Conservation (phyloP, 192 early-diverging fungal species). For the Mortierella hygrophila region DNA sequence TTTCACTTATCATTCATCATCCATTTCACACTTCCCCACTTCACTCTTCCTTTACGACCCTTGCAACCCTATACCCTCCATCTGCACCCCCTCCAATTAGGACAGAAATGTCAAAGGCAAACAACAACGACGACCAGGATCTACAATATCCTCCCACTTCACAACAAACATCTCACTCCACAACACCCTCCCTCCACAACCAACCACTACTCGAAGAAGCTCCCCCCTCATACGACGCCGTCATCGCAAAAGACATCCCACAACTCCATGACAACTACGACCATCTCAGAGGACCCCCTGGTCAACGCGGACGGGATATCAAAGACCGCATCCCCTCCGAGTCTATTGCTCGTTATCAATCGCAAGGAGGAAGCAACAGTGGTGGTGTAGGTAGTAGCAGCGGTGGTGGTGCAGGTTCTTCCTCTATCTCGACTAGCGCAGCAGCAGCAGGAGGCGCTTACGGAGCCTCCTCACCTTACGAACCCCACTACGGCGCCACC, state of each 20-base stretch:
- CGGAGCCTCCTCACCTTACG: neutral
- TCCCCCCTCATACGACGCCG: conserved; percentile 46
- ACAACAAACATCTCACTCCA: neutral
- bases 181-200: neutral
- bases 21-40: neutral
- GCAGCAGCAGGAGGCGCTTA: neutral
- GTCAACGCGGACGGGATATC: conserved; percentile 25
- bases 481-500: conserved; percentile 10
- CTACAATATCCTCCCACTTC: neutral
- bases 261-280: conserved; percentile 50
- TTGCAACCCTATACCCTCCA: neutral
- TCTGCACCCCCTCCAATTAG: neutral
- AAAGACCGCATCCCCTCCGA: conserved; percentile 39
- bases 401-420: conserved; percentile 9
- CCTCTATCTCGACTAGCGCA: neutral
- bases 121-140: neutral
- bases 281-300: conserved; percentile 30
- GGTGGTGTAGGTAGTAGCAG: conserved; percentile 11
- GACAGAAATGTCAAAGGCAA: neutral
- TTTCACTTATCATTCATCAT: neutral
- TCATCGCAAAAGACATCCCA: conserved; percentile 30
- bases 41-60: neutral
- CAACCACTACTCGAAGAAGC: conserved; percentile 20
- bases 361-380: neutral
- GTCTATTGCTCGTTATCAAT: conserved; percentile 19